Percentiles rank a stretch among this genome's conserved stretches.
Conservation (phyloP, 1,284 basidiomycete genomes). For the Boletus mariae region DNA sequence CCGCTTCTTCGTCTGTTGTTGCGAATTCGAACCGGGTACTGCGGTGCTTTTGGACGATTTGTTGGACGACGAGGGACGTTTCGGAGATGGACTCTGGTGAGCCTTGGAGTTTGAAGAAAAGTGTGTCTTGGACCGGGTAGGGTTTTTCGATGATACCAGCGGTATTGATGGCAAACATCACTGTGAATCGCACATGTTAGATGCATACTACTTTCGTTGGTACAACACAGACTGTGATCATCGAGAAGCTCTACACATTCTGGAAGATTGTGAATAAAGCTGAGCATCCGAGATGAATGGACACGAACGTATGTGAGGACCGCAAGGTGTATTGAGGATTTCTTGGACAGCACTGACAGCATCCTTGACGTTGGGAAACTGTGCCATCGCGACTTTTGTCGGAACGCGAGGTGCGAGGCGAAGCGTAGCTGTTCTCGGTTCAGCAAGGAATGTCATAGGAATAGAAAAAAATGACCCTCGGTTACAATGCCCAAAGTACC, state of each 20-base stretch:
- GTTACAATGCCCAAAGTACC: constrained; percentile 80
- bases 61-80: constrained; percentile 57
- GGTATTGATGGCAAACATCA: constrained; percentile 78
- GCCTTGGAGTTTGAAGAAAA: constrained; percentile 91
- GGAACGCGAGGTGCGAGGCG: constrained; percentile 75
- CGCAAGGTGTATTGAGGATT: constrained; percentile 66
- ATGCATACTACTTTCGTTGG: not conserved
- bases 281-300: not conserved
- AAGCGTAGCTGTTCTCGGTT: constrained; percentile 55
- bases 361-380: constrained; percentile 58
- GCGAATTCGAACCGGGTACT: constrained; percentile 75
- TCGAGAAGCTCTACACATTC: constrained; percentile 85
- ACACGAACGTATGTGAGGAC: constrained; percentile 52
- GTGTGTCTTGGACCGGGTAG: constrained; percentile 72
- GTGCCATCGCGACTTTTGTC: constrained; percentile 70
- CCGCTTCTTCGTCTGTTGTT: constrained; percentile 71
- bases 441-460: not conserved
- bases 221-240: constrained; percentile 48
- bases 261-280: constrained; percentile 32
- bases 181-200: constrained; percentile 30
- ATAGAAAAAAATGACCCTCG: constrained; percentile 44
- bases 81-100: constrained; percentile 60
- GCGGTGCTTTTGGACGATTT: constrained; percentile 65
- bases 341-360: constrained; percentile 77
- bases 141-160: constrained; percentile 53